Base-by-base conservation (phyloP, 108 stramenopile species). In the Nitzschia sp. region DNA sequence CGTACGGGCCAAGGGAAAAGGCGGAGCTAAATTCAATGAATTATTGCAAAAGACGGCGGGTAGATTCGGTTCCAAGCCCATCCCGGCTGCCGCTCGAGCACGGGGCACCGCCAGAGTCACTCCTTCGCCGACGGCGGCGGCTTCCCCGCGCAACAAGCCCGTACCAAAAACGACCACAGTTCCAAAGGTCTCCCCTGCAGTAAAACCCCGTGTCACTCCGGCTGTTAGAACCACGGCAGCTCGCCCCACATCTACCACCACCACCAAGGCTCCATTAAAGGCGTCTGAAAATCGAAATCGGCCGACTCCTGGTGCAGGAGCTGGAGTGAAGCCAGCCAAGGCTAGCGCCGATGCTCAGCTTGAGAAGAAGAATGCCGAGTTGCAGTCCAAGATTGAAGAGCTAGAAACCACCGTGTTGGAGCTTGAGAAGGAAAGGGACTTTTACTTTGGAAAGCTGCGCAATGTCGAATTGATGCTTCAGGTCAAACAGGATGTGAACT, bases 381-480 rank as follows among this genome's bases (percentile, higher is more conserved):
- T 91, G 25, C 66, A 83, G 59, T 19, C 30, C 11, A 55, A 68
- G 51, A 35, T 78, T 1, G 64, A 76, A n/a, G 89, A 86, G 59
- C 46, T 84, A 0, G 81, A 92, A 60, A 75, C 77, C 36, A 70
- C 83, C 15, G 59, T 93, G 13, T 66, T 71, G 25, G 90, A 84
- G 2, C 53, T 90, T 1, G 93, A 97, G 56, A 90, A 82, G 59
- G 96, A 94, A 66, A 72, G 91, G 17, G 96, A 99, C 66, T 99
- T 98, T 69, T 99, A 99, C 77, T 98, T 98, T 71, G 86, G 95
- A 25, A 99, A 99, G 74, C 81, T 99, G 26, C 74, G 97, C 32
- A 95, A 90, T 28, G 82, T 98, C 45, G 98, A 98, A 75, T 75
- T 94, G 27, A 84, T 97, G 85, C 68, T 98, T 64, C 96, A 97